Evolutionary conservation across 2,329 filamentous ascomycete genomes (phyloP).

Genomic region (Xylaria sp.): DNA sequence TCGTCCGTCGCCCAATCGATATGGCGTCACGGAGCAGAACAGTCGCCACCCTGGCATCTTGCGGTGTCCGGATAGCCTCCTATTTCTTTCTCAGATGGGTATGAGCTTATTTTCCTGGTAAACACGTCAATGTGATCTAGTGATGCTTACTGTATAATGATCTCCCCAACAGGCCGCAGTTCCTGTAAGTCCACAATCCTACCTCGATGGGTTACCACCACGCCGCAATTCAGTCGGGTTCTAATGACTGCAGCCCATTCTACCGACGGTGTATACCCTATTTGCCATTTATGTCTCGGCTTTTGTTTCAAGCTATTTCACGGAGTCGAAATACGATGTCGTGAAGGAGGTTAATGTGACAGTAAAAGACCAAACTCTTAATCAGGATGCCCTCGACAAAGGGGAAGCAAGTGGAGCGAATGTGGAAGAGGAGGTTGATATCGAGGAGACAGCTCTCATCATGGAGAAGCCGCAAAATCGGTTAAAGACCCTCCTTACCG

Average conservation of each 20-base stretch:
- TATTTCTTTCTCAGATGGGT: conserved; percentile 62
- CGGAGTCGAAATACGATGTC: conserved; percentile 52
- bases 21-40: conserved; percentile 25
- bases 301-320: conserved; percentile 55
- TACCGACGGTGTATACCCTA: conserved; percentile 49
- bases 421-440: conserved; percentile 48
- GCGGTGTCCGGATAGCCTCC: conserved; percentile 44
- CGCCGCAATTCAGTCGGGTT: conserved; percentile 7
- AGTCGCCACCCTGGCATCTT: conserved; percentile 41
- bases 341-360: conserved; percentile 56
- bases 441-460: conserved; percentile 58
- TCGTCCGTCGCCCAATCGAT: not conserved
- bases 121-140: not conserved
- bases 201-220: not conserved
- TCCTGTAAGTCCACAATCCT: conserved; percentile 25
- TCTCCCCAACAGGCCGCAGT: conserved; percentile 24
- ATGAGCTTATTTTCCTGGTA: conserved; percentile 23
- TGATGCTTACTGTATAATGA: conserved; percentile 18
- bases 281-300: conserved; percentile 62
- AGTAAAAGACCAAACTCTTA: conserved; percentile 44
- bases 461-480: conserved; percentile 52
- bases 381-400: conserved; percentile 33
- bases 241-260: conserved; percentile 24
- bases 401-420: conserved; percentile 32
- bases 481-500: conserved; percentile 65